phyloP scores from a whole-genome alignment of 768 basidiomycete genomes.

The Pleurotus ostreatus region DNA sequence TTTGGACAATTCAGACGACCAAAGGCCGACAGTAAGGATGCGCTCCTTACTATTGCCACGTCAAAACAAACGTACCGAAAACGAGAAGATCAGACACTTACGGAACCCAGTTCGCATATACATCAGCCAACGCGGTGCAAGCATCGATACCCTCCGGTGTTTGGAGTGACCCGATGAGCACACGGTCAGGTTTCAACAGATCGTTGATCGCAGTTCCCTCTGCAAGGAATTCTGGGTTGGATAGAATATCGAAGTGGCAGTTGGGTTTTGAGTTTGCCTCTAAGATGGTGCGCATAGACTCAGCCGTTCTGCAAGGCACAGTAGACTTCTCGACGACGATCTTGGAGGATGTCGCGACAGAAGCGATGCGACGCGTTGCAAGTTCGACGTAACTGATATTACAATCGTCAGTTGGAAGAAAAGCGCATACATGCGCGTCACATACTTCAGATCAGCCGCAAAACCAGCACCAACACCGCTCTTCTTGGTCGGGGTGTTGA shows the following conservation, averaged over 20 bases:
- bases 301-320: constrained; percentile 96
- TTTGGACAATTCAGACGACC: constrained; percentile 98
- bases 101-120: constrained; percentile 98
- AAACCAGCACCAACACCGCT: constrained; percentile 95
- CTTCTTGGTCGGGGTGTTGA: constrained; percentile 99
- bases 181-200: constrained; percentile 87
- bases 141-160: constrained; percentile 82
- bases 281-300: constrained; percentile 98
- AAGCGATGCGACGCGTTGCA: constrained; percentile 94
- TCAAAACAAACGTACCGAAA: background rate
- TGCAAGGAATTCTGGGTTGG: constrained; percentile 98
- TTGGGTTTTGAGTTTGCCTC: constrained; percentile 95
- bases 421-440: constrained; percentile 15
- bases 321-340: constrained; percentile 99
- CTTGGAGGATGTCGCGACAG: constrained; percentile 85
- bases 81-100: constrained; percentile 36
- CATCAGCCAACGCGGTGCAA: constrained; percentile 66
- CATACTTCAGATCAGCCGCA: constrained; percentile 97
- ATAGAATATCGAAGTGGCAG: constrained; percentile 94
- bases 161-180: constrained; percentile 94
- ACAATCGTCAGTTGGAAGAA: constrained; percentile 2
- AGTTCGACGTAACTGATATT: constrained; percentile 85
- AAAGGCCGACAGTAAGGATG: constrained; percentile 92
- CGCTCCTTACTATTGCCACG: constrained; percentile 48
- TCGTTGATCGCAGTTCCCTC: constrained; percentile 96